Base-by-base conservation (phyloP, 1,139 yeast species). In the Petasospora fabianii region DNA sequence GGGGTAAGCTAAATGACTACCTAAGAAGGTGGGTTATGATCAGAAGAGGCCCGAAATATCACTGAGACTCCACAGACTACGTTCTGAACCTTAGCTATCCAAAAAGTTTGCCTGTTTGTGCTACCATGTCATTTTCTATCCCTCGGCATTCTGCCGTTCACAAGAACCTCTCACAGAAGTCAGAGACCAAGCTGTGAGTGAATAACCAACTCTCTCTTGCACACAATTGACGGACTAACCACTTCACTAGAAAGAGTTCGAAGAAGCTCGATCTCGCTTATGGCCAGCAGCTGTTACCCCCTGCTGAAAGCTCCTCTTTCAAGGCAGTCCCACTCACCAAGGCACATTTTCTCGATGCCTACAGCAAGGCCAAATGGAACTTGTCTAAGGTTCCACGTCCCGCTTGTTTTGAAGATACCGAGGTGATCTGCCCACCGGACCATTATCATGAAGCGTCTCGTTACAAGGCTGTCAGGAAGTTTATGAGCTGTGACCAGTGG, bases 361-460 rank as follows among this genome's bases (percentile, higher is more conserved):
- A 82, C 50, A 73, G 82, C 16, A 70, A 68, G 62, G 82, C 84
- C 2, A 70, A 68, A 48, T 65, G 72, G 71, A 78, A 80, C 47
- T 58, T 82, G 14, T 76, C 84, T 1, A 62, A 62, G 11, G 71
- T 80, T 1, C 69, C 73, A 1, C 65, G 77, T 39, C 92, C 90
- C 0, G 59, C 69, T 1, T 74, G 81, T 48, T 66, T 75, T 44
- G 57, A 62, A 14, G 65, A 65, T 10, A 59, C 59, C 10, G 76
- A 77, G 2, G 64, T 77, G 39, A 66, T 82, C 66, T 68, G 68
- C 30, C 79, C 88, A 0, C 92, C 92, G 1, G 75, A 68, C 27
- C 62, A 72, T 35, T 73, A 68, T 49, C 58, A 66, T 32, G 84
- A 78, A 48, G 49, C 59, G 2, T 42, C 59, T 8, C 55, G 83